Base-by-base conservation (phyloP, 805 yeast species). In the Pichia membranifaciens region DNA sequence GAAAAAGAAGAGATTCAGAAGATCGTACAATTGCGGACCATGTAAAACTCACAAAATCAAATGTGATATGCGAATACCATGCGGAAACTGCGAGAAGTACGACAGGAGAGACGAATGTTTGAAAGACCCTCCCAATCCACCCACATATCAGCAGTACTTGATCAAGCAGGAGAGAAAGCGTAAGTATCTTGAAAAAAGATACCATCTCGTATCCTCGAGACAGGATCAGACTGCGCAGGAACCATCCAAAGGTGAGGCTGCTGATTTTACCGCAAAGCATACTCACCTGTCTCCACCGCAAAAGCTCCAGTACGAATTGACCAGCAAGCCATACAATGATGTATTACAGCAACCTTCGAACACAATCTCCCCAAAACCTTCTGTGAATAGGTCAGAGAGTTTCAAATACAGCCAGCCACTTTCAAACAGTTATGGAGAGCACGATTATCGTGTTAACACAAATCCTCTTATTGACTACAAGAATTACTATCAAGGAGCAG, bases 11-110 rank as follows among this genome's bases (percentile, higher is more conserved):
- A 56, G 75, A 47, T 70, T 69, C 43, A 60, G 81, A 50, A 62
- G 81, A 38, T 71, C 77, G n/a, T 76, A 76, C 55, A 72, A 73
- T 46, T 77, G 82, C 57, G 81, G 80, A 1, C 79, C 78, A 2
- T 77, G 82, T 53, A 74, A 74, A 53, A 58, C 64, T n/a, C 71
- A 73, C 48, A 76, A 77, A 57, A 73, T 75, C 55, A 75, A 74
- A 54, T 77, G 82, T 59, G 79, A 77, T 52, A 67, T 74, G 48
- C 55, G 63, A 40, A 61, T 61, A 7, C 81, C 81, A 0, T 76
- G 81, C 55, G 61, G 71, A 2, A 66, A 74, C 21, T 76, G 81
- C 53, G 28, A 42, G 10, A 51, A 49, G 33, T 55, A 53, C 31
- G 46, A 47, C 16, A 38, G 58, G 33, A 40, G 40, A 15, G 33